Evolutionary conservation across 2,329 filamentous ascomycete genomes (phyloP).

Genomic region (Penicillium capsulatum): DNA sequence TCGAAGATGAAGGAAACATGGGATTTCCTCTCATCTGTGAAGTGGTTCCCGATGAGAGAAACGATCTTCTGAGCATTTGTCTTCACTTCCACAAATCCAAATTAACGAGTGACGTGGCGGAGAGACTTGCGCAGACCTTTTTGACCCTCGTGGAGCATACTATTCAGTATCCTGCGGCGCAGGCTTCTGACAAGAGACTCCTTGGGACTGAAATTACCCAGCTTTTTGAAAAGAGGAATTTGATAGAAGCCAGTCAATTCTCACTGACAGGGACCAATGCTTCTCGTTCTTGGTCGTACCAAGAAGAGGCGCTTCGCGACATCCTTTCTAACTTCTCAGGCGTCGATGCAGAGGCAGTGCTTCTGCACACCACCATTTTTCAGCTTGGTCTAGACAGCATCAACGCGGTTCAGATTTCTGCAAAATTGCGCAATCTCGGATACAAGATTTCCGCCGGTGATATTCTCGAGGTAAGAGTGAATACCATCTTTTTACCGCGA

Average conservation of each 20-base stretch:
- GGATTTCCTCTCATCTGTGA: conserved; percentile 74
- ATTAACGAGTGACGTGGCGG: conserved; percentile 20
- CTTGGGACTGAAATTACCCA: conserved; percentile 22
- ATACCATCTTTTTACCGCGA: neutral
- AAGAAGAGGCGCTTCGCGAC: conserved; percentile 53
- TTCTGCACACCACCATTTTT: conserved; percentile 67
- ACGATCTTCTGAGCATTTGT: conserved; percentile 54
- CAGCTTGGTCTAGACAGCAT: conserved; percentile 90
- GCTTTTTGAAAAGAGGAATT: conserved; percentile 24
- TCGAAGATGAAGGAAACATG: conserved; percentile 53
- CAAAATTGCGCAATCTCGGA: conserved; percentile 58
- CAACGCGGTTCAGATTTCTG: conserved; percentile 72
- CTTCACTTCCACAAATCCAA: conserved; percentile 56
- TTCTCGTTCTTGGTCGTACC: conserved; percentile 44
- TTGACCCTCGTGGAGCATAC: conserved; percentile 33
- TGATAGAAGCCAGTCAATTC: conserved; percentile 1
- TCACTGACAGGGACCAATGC: conserved; percentile 1
- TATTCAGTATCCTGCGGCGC: conserved; percentile 29
- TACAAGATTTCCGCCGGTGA: conserved; percentile 63
- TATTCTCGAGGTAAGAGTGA: conserved; percentile 57
- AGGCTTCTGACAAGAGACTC: conserved; percentile 25
- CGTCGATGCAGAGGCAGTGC: conserved; percentile 50
- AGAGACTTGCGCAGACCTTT: conserved; percentile 29
- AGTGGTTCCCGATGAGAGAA: conserved; percentile 53
- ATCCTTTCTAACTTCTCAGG: conserved; percentile 58